Evolutionary conservation across 768 basidiomycete species (phyloP).

Genomic region (Leccinellum rugosiceps): DNA sequence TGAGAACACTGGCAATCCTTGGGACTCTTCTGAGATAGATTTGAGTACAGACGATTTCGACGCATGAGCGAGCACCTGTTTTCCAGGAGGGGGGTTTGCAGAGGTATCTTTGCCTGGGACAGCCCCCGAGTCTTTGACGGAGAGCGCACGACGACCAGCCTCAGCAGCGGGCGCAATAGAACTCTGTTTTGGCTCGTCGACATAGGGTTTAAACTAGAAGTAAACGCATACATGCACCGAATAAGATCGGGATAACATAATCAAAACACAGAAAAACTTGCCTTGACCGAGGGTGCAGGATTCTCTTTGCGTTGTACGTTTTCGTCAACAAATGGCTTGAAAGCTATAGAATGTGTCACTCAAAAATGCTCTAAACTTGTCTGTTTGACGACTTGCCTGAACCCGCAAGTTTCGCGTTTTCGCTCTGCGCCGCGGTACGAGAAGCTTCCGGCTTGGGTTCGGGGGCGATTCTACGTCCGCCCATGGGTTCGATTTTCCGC

Average conservation of each 20-base stretch:
- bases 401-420: conserved; percentile 32
- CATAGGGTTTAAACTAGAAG: conserved; percentile 62
- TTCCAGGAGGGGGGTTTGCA: conserved; percentile 19
- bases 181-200: conserved; percentile 51
- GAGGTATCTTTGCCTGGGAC: conserved; percentile 16
- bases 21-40: conserved; percentile 35
- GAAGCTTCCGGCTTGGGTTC: conserved; percentile 34
- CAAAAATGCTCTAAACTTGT: conserved; percentile 17
- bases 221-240: conserved; percentile 3
- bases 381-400: conserved; percentile 30
- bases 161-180: conserved; percentile 33
- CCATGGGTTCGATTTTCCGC: conserved; percentile 61
- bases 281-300: conserved; percentile 27
- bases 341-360: conserved; percentile 26
- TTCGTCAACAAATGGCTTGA: conserved; percentile 71
- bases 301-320: conserved; percentile 47
- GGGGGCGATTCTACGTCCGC: conserved; percentile 18
- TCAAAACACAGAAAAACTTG: neutral
- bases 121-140: conserved; percentile 44
- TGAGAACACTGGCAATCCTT: conserved; percentile 46
- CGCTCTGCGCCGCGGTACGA: conserved; percentile 29
- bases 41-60: conserved; percentile 29
- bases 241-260: neutral
- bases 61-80: conserved; percentile 23
- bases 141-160: conserved; percentile 41